Conservation (phyloP, 176 grass and related monocot genomes). For the Themeda triandra region DNA sequence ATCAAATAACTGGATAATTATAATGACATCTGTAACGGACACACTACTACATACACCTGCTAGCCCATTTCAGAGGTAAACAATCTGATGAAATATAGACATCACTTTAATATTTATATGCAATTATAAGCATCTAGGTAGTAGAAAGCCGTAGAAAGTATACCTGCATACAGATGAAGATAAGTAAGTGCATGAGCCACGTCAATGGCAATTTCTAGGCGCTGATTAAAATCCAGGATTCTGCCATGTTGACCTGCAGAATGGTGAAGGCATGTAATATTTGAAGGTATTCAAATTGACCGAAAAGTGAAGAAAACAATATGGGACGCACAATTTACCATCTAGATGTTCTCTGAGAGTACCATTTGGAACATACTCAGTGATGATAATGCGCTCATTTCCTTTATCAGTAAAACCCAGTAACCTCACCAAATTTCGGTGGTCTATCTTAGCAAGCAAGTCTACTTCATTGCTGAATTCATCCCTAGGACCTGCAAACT, state of each 20-base stretch:
- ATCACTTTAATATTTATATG: not conserved
- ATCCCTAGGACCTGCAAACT: slow-evolving; percentile 70
- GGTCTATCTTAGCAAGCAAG: slow-evolving; percentile 94
- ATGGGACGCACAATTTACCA: slow-evolving; percentile 53
- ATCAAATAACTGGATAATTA: not conserved
- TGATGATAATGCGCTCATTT: slow-evolving; percentile 96
- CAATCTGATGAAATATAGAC: not conserved
- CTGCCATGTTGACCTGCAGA: slow-evolving; percentile 73
- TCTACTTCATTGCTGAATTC: slow-evolving; percentile 98
- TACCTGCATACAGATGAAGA: slow-evolving; percentile 98
- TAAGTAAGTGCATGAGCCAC: slow-evolving; percentile 96
- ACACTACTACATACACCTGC: not conserved
- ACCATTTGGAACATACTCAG: slow-evolving; percentile 93
- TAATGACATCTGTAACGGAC: not conserved
- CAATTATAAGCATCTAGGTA: not conserved
- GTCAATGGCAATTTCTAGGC: slow-evolving; percentile 96
- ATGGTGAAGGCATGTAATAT: slow-evolving; percentile 22
- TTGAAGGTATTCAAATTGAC: not conserved
- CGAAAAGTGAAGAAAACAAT: not conserved
- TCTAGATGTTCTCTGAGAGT: slow-evolving; percentile 95
- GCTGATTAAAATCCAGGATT: slow-evolving; percentile 90
- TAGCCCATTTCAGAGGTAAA: not conserved
- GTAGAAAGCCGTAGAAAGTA: not conserved
- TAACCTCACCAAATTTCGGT: slow-evolving; percentile 94
- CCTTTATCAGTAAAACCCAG: slow-evolving; percentile 86